Conservation (phyloP, 2,329 filamentous ascomycete species). For the Aspergillus brasiliensis region DNA sequence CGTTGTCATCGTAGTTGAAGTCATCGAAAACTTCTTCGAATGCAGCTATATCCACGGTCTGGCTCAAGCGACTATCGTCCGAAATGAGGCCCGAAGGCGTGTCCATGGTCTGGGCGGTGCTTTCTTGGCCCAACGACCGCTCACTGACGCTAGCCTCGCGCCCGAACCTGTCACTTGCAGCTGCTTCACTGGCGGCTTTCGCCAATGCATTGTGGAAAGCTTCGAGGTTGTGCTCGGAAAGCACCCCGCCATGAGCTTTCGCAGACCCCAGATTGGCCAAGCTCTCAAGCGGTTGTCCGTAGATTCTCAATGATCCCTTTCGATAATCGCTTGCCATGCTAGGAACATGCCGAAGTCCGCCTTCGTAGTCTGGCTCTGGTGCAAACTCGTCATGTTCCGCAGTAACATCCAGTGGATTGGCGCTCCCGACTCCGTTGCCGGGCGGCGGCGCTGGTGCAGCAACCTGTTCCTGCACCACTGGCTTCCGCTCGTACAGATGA, state of each 20-base stretch:
- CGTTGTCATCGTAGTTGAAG: conserved; percentile 61
- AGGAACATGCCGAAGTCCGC: conserved; percentile 35
- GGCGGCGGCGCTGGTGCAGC: conserved; percentile 8
- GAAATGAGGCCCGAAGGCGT: conserved; percentile 51
- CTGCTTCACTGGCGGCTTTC: conserved; percentile 76
- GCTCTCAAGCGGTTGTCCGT: conserved; percentile 29
- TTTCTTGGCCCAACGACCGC: conserved; percentile 40
- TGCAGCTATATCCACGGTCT: conserved; percentile 43
- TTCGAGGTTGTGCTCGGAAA: conserved; percentile 62
- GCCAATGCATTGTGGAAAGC: conserved; percentile 84
- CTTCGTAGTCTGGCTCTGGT: conserved; percentile 11
- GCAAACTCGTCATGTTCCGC: conserved; percentile 17
- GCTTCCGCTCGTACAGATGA: conserved; percentile 45
- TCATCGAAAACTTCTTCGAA: conserved; percentile 50
- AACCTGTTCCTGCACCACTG: conserved; percentile 18
- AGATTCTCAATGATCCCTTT: conserved; percentile 20
- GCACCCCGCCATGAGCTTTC: conserved; percentile 36
- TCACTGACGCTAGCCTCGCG: conserved; percentile 57
- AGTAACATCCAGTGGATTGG: conserved; percentile 7
- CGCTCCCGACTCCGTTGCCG: conserved; percentile 8
- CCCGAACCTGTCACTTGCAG: conserved; percentile 72
- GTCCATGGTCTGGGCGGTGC: conserved; percentile 38
- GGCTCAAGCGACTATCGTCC: conserved; percentile 53
- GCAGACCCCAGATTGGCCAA: conserved; percentile 38
- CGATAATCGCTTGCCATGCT: conserved; percentile 40